Base-by-base conservation (phyloP, 2,329 filamentous ascomycete genomes). In the Plectosphaerella plurivora region DNA sequence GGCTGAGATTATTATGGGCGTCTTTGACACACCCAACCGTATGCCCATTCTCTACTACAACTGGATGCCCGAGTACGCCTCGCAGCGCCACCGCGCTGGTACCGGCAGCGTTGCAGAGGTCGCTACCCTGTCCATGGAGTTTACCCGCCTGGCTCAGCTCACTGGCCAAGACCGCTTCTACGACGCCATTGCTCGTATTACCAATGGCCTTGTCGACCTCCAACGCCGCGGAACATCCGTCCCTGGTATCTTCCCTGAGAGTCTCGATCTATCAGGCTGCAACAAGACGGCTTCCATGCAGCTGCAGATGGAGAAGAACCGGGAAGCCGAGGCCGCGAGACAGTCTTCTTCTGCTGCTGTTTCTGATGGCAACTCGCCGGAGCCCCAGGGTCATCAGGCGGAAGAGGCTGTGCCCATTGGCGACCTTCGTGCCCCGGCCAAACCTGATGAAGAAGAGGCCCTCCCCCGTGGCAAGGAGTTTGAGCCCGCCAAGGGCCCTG, bases 11-110 rank as follows among this genome's bases (percentile, higher is more conserved):
- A 73, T 96, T 33, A 91, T 92, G 73, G 84, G 87, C 50, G 81
- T 88, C 4, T 96, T 96, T 62, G 91, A 96, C 68, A 97, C 93
- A 1, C 92, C 92, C 1, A 97, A 97, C 67, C 84, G 91, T 60
- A 95, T 97, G 89, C 92, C 93, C 3, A 72, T 90, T 6, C 79
- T 91, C 5, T 91, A 86, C 68, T 95, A 93, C 70, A 74, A 79
- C 56, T 96, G 88, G 89, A 81, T 82, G 60, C 88, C 87, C 58
- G 71, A 78, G 15, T 83, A 76, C 60, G 79, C 81, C 10, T 82
- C 79, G 4, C 79, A 85, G 58, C 81, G 84, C 7, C 86, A 84
- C 60, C 77, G 80, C 22, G 88, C 88, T 1, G 72, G 75, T 53
- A 69, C 65, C 47, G 80, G 81, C n/a, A 73, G 79, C 60, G 68